phyloP scores from a whole-genome alignment of 208 protist genomes.

The Trypanosoma congolense region DNA sequence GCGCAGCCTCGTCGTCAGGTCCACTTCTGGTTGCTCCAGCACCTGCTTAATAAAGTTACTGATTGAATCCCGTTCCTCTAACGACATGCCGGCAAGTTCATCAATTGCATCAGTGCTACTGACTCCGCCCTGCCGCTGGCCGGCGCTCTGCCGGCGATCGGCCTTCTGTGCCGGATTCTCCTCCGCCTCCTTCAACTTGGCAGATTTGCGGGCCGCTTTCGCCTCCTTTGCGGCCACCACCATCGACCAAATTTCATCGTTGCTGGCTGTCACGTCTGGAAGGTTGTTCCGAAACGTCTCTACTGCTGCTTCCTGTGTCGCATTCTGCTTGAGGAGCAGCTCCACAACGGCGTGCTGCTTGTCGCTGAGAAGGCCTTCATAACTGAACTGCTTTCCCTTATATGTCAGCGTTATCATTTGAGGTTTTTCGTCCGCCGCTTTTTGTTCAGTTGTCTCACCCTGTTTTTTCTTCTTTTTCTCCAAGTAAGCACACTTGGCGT shows the following conservation, averaged over 20 bases:
- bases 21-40: constrained; percentile 44
- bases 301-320: constrained; percentile 41
- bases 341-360: constrained; percentile 68
- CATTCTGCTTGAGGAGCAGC: constrained; percentile 64
- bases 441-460: constrained; percentile 15
- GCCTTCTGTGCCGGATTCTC: background rate
- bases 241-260: constrained; percentile 56
- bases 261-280: constrained; percentile 29
- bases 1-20: constrained; percentile 33
- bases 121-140: constrained; percentile 1
- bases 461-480: constrained; percentile 26
- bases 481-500: constrained; percentile 35
- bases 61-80: constrained; percentile 57
- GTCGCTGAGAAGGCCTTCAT: constrained; percentile 57
- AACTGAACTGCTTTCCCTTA: constrained; percentile 66
- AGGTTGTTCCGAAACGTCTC: constrained; percentile 72
- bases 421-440: constrained; percentile 31
- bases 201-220: constrained; percentile 22
- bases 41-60: constrained; percentile 77
- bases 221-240: constrained; percentile 33
- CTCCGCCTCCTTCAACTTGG: constrained; percentile 11
- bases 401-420: constrained; percentile 64
- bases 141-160: too few species aligned
- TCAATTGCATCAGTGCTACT: constrained; percentile 30
- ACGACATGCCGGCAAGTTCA: constrained; percentile 49